phyloP scores from a whole-genome alignment of 352 stramenopile species.

The Halophytophthora batemanensis region DNA sequence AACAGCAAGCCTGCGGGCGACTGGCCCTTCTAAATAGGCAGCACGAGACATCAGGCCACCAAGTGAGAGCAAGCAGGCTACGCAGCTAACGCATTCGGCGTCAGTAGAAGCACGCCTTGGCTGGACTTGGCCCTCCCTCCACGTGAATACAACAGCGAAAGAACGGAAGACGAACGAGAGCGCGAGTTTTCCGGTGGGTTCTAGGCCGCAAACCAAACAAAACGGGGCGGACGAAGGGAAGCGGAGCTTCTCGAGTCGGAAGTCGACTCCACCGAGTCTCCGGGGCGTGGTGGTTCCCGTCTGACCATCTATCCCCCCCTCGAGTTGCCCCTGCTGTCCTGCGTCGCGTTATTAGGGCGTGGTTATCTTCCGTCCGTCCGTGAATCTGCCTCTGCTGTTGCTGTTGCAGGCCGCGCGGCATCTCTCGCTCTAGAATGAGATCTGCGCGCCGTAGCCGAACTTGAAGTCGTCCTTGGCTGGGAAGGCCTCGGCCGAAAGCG shows the following conservation, averaged over 20 bases:
- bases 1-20: conserved; percentile 54
- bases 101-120: too few relatives aligned
- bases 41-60: not conserved
- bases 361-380: too few relatives aligned
- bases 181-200: not conserved
- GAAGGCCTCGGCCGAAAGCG: conserved; percentile 81
- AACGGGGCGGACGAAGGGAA: not conserved
- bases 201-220: not conserved
- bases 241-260: too few relatives aligned
- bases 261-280: too few relatives aligned
- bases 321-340: too few relatives aligned
- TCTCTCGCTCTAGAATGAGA: conserved; percentile 66
- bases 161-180: not conserved
- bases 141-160: not conserved
- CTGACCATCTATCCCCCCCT: too few relatives aligned
- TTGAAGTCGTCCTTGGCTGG: conserved; percentile 89
- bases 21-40: conserved; percentile 65
- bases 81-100: not conserved
- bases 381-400: too few relatives aligned
- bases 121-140: too few relatives aligned
- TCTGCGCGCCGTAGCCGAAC: conserved; percentile 88
- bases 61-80: too few relatives aligned
- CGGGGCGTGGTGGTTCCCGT: too few relatives aligned
- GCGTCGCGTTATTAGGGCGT: too few relatives aligned
- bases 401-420: not conserved